Evolutionary conservation across 805 yeast species (phyloP), one percentile per base, ranked within the genome.

Genomic region (Saccharomycodes ludwigii): DNA sequence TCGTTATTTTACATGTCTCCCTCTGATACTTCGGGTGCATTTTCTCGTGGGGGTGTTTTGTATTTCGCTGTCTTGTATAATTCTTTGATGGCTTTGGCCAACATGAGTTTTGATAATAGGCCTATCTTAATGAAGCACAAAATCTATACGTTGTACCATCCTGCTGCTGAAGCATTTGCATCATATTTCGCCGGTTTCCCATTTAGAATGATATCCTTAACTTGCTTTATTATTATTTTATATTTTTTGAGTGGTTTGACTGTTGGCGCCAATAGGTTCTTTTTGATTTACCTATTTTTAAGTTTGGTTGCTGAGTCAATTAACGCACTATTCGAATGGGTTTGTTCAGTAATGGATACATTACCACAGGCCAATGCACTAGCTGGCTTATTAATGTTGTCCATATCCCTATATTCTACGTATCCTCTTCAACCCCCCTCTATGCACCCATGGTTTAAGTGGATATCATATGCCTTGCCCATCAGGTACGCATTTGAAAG

Each of bases 91-190:
- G 65, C 68, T 27, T 41, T 68, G 29, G 69, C 73, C 3, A 69
- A 66, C 37, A 55, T 66, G 20, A 50, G 66, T 44, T 61, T 71
- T 42, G 66, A 58, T 15, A 61, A 68, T 27, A 64, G 79, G 40
- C 68, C 75, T 29, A 71, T 81, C 39, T 65, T 77, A 18, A 69
- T 68, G 43, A 80, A 81, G 46, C 93, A 81, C 48, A 73, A 75
- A 45, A 65, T 67, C 30, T 81, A 76, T 43, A 73, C 83, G 0
- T 65, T 80, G 36, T 82, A 77, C 49, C 73, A 74, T 36, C 85
- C 86, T 3, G 66, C 83, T 10, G 73, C 82, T 3, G 88, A 79
- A 46, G 79, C 83, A 1, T 42, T 80, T 4, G 76, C 83, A 0
- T 59, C 72, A 4, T 59, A 73, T 28, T 37, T 76, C 4, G 65